These are phyloP conservation scores for Ammopiptanthus mongolicus DNA, from an alignment of 306 rosid species.

Conservation along the genomic window DNA sequence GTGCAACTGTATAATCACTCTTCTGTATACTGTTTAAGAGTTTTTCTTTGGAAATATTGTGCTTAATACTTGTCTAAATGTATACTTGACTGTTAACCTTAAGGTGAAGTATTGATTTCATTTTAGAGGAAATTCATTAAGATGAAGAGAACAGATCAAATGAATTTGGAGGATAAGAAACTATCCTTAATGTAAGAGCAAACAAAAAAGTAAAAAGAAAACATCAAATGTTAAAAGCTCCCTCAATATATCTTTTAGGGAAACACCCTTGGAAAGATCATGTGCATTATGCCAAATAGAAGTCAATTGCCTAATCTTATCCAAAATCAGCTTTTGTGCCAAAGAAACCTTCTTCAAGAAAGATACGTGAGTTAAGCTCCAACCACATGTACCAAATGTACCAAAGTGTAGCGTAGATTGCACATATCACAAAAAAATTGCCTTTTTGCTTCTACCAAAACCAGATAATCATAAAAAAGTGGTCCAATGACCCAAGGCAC, in stretches of 20 bases:
- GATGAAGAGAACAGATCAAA: background rate
- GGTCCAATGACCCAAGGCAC: background rate
- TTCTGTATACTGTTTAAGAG: background rate
- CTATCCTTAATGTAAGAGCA: background rate
- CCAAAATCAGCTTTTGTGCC: background rate
- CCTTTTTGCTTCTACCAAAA: background rate
- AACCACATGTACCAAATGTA: background rate
- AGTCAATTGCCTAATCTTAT: background rate
- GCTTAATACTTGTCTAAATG: background rate
- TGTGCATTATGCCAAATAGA: background rate
- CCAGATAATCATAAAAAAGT: background rate
- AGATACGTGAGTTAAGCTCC: background rate
- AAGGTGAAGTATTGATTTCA: background rate
- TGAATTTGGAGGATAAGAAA: too few species aligned
- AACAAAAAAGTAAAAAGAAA: background rate
- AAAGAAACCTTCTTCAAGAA: background rate
- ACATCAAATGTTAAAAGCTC: background rate
- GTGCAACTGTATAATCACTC: conserved; percentile 4
- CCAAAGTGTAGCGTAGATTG: background rate
- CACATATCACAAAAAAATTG: background rate
- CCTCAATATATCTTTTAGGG: background rate
- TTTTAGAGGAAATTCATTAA: background rate
- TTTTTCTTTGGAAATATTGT: conserved; percentile 7
- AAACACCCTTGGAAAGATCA: background rate
- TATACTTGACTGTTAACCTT: background rate